Evolutionary conservation across 352 stramenopile genomes (phyloP).

Genomic region (Phytophthora pseudosyringae): DNA sequence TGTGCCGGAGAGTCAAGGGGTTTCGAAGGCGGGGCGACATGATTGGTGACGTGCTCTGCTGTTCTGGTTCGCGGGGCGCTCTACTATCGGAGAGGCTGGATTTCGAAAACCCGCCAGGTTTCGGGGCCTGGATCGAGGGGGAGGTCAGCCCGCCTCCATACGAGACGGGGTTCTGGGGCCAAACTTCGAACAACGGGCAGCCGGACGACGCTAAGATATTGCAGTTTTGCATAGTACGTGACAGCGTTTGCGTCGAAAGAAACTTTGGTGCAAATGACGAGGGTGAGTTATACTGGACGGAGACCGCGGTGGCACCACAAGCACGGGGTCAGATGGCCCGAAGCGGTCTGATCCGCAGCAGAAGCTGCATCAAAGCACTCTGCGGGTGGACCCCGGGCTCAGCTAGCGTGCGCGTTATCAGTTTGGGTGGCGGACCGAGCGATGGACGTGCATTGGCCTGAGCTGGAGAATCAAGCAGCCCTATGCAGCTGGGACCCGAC

Average conservation of each 20-base stretch:
- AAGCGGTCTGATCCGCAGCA: constrained; percentile 33
- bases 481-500: constrained; percentile 35
- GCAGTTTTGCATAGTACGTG: constrained; percentile 31
- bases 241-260: constrained; percentile 12
- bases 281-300: constrained; percentile 29
- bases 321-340: constrained; percentile 16
- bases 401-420: constrained; percentile 36
- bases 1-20: neutral
- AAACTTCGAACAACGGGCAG: constrained; percentile 28
- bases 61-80: constrained; percentile 13
- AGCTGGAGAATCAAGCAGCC: constrained; percentile 14
- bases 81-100: constrained; percentile 1
- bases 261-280: constrained; percentile 26
- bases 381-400: constrained; percentile 4
- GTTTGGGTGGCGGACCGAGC: constrained; percentile 11
- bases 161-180: constrained; percentile 12
- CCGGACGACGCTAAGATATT: constrained; percentile 29
- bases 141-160: constrained; percentile 9
- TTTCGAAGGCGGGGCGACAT: constrained; percentile 20
- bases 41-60: constrained; percentile 16
- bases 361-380: constrained; percentile 6
- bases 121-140: neutral
- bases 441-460: constrained; percentile 13
- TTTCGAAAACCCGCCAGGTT: constrained; percentile 12
- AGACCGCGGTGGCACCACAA: constrained; percentile 5